phyloP scores from a whole-genome alignment of 2,329 filamentous ascomycete genomes.

The Botrytis byssoidea region DNA sequence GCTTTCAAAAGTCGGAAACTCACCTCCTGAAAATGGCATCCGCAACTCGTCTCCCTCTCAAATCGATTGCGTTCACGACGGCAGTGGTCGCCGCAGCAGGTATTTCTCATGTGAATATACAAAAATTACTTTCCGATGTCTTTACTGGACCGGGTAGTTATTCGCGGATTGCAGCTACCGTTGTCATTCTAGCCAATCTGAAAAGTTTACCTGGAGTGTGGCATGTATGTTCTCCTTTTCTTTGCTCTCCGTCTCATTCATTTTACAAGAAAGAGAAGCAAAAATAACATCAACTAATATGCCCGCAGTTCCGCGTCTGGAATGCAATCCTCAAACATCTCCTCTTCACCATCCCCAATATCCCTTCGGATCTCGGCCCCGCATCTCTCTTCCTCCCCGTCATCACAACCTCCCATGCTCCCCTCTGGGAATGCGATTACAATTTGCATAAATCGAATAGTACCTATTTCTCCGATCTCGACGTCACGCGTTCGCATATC shows the following conservation, averaged over 20 bases:
- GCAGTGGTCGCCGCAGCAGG: constrained; percentile 28
- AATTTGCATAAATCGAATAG: constrained; percentile 71
- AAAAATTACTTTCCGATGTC: constrained; percentile 26
- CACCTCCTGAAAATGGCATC: constrained; percentile 35
- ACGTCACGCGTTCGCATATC: constrained; percentile 75
- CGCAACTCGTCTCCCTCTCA: constrained; percentile 35
- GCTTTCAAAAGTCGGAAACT: neutral
- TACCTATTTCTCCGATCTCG: constrained; percentile 69
- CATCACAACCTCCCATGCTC: constrained; percentile 57
- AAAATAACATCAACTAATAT: neutral
- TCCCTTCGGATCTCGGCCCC: constrained; percentile 37
- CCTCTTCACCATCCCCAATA: constrained; percentile 42
- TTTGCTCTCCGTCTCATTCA: neutral
- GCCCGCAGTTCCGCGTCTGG: constrained; percentile 46
- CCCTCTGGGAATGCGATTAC: constrained; percentile 66
- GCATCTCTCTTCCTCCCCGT: constrained; percentile 58
- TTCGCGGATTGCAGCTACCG: constrained; percentile 35
- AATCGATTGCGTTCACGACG: constrained; percentile 32
- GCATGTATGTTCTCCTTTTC: constrained; percentile 49
- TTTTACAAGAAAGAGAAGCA: neutral
- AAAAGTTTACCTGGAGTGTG: constrained; percentile 59
- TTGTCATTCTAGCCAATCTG: constrained; percentile 51
- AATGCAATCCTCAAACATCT: constrained; percentile 48
- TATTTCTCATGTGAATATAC: constrained; percentile 31
- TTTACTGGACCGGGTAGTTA: constrained; percentile 38